phyloP scores from a whole-genome alignment of 2,329 filamentous ascomycete genomes.

The Coniochaeta sp. region DNA sequence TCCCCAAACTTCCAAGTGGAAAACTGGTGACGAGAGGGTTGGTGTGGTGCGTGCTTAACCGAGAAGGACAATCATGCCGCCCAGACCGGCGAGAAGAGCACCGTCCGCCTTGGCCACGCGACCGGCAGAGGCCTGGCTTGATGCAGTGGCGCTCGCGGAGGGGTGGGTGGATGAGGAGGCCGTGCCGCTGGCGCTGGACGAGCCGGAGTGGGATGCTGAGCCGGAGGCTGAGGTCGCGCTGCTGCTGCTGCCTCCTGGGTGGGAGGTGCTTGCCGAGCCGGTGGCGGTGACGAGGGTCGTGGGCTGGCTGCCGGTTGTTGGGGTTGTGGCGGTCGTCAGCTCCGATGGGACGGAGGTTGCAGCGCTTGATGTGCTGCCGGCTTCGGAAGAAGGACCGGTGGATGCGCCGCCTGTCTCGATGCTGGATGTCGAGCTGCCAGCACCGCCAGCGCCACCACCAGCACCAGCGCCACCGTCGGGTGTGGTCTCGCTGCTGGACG shows the following conservation, averaged over 20 bases:
- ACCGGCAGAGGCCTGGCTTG: background rate
- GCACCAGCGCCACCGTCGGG: too few species aligned
- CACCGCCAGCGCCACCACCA: too few species aligned
- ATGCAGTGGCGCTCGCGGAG: background rate
- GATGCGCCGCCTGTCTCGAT: background rate
- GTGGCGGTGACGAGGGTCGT: background rate
- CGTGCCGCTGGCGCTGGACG: background rate
- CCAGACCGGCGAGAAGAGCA: background rate
- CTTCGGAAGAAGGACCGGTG: background rate
- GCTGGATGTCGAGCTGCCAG: background rate
- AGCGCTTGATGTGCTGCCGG: background rate
- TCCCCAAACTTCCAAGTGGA: too few species aligned
- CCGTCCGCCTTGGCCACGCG: background rate
- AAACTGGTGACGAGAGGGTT: too few species aligned
- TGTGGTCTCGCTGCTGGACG: background rate
- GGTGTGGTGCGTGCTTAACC: background rate
- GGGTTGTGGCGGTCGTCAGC: background rate
- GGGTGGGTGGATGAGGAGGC: background rate
- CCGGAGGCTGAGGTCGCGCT: background rate
- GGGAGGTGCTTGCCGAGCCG: too few species aligned
- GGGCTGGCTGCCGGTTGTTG: background rate
- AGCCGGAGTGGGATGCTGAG: background rate
- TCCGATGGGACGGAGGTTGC: background rate
- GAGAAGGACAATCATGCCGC: background rate
- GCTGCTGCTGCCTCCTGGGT: too few species aligned